Percentiles rank a stretch among this genome's conserved stretches.
phyloP scores from a whole-genome alignment of 2,329 filamentous ascomycete species.

The Fusarium citri region DNA sequence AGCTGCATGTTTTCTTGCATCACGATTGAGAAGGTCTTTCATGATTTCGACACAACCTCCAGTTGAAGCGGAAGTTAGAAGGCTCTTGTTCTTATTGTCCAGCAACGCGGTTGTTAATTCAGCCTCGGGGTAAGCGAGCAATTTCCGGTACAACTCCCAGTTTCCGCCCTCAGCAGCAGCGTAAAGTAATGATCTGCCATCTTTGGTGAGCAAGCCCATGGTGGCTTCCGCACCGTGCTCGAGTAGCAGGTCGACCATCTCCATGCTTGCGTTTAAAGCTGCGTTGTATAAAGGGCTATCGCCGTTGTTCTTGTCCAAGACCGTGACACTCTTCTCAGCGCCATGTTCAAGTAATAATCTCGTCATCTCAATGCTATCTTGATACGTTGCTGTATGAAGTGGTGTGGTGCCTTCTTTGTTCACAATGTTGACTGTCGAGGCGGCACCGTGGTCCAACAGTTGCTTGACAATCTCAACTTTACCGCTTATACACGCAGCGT shows the following conservation, averaged over 20 bases:
- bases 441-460: background rate
- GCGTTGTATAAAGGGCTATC: background rate
- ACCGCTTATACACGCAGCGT: background rate
- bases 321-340: background rate
- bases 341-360: background rate
- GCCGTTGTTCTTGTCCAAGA: background rate
- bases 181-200: background rate
- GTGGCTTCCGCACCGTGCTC: background rate
- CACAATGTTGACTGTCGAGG: background rate
- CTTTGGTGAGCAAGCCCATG: background rate
- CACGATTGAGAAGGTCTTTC: rapidly evolving
- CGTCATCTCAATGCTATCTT: background rate
- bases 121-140: rapidly evolving
- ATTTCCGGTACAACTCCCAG: background rate
- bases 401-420: background rate
- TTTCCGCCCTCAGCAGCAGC: rapidly evolving
- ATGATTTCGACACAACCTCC: background rate
- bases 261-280: rapidly evolving
- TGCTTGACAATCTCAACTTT: background rate
- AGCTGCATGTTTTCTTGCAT: background rate
- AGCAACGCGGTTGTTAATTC: rapidly evolving
- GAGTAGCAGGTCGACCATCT: rapidly evolving
- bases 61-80: background rate
- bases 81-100: background rate
- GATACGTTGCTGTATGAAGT: background rate